A percentile compares a stretch with the other conserved stretches of the same genome.
Evolutionary conservation across 768 basidiomycete genomes (phyloP).

Genomic region (Sporobolomyces roseus): DNA sequence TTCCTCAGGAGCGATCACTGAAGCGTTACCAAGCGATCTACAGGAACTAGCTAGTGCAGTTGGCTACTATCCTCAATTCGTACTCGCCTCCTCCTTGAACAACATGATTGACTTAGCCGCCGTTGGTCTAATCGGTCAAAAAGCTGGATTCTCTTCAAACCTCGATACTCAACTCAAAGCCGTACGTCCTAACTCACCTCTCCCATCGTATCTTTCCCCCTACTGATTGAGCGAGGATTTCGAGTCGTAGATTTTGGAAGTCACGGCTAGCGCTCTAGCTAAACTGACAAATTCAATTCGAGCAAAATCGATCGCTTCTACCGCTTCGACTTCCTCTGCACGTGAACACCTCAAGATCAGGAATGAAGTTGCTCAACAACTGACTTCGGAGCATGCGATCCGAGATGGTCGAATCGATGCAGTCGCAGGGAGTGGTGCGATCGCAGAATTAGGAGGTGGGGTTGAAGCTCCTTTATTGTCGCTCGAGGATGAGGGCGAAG

Average conservation of each 20-base stretch:
- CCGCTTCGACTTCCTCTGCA: not conserved
- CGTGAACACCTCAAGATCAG: conserved; percentile 49
- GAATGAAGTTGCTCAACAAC: conserved; percentile 50
- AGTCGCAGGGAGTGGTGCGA: conserved; percentile 77
- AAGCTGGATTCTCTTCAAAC: conserved; percentile 79
- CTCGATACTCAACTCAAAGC: conserved; percentile 76
- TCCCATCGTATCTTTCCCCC: too few relatives aligned
- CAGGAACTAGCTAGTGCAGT: conserved; percentile 70
- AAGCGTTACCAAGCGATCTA: too few relatives aligned
- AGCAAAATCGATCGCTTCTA: not conserved
- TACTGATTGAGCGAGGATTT: not conserved
- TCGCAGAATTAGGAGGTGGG: conserved; percentile 78
- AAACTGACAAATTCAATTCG: conserved; percentile 59
- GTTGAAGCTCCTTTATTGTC: conserved; percentile 57
- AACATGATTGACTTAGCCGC: conserved; percentile 86
- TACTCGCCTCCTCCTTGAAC: conserved; percentile 72
- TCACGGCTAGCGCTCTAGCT: conserved; percentile 65
- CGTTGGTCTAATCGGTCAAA: conserved; percentile 91
- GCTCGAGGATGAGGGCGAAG: not conserved
- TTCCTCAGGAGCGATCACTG: too few relatives aligned
- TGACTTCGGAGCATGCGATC: conserved; percentile 24
- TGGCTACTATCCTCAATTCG: conserved; percentile 85
- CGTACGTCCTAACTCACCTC: conserved; percentile 22
- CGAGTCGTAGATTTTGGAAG: conserved; percentile 59
- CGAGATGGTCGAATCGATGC: conserved; percentile 75